phyloP scores from a whole-genome alignment of 2,329 filamentous ascomycete genomes.

The Colletotrichum sp. region DNA sequence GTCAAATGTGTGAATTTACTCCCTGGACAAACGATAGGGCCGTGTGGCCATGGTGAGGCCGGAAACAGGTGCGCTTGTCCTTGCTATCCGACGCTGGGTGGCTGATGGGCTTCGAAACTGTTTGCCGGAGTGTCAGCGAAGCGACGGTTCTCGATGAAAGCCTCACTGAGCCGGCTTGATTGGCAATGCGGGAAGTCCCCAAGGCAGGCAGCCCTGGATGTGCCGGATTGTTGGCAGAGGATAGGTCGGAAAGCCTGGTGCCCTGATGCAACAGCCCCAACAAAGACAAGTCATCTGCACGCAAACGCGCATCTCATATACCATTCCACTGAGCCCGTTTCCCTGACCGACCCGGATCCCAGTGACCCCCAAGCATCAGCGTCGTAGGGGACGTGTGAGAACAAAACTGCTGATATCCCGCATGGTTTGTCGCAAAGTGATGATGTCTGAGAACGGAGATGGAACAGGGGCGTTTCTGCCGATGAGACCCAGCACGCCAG shows the following conservation, averaged over 20 bases:
- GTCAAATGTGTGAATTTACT: conserved; percentile 17
- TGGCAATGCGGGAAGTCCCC: neutral
- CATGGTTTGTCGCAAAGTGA: neutral
- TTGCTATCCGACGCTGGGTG: conserved; percentile 26
- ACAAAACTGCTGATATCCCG: neutral
- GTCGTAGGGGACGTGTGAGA: neutral
- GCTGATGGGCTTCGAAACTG: neutral
- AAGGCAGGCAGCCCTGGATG: neutral
- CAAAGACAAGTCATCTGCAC: conserved; percentile 20
- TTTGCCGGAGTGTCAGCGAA: neutral
- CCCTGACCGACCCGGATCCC: neutral
- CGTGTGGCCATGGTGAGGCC: conserved; percentile 7
- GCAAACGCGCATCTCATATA: neutral
- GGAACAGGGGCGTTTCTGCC: neutral
- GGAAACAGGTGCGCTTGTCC: conserved; percentile 21
- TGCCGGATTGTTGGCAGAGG: neutral
- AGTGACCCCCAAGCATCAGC: neutral
- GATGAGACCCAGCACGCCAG: conserved; percentile 19
- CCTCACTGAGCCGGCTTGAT: neutral
- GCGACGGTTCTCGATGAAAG: neutral
- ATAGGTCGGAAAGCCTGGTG: neutral
- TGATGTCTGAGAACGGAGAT: neutral
- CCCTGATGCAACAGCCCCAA: neutral
- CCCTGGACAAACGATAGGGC: conserved; percentile 6
- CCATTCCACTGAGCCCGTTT: neutral